Evolutionary conservation across 805 yeast species (phyloP).

Genomic region (Lipomyces japonicus): DNA sequence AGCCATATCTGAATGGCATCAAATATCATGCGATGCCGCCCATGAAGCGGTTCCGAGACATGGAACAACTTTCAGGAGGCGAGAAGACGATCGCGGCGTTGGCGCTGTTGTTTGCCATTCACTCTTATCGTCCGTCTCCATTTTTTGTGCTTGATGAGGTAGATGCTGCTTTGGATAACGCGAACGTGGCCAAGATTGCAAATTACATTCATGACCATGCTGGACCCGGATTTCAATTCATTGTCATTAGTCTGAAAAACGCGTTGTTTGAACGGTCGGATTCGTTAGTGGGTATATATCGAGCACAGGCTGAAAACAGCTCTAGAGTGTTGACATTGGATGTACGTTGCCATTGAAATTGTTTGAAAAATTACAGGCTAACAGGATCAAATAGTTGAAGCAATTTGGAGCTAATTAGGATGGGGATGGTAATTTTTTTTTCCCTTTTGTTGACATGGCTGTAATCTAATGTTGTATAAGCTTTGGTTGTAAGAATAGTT

Average conservation of each 20-base stretch:
- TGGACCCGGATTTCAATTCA: constrained; percentile 78
- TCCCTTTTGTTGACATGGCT: too few species aligned
- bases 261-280: constrained; percentile 83
- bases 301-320: constrained; percentile 70
- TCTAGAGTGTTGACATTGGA: constrained; percentile 73
- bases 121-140: constrained; percentile 88
- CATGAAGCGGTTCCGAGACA: constrained; percentile 83
- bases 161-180: constrained; percentile 94
- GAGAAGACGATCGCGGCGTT: constrained; percentile 96
- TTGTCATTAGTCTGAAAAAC: constrained; percentile 87
- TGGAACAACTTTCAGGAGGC: constrained; percentile 92
- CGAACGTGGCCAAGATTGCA: constrained; percentile 84
- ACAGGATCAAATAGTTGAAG: too few species aligned
- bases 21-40: constrained; percentile 96
- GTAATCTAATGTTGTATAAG: too few species aligned
- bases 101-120: constrained; percentile 86
- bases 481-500: too few species aligned
- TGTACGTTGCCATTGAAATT: constrained; percentile 42
- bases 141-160: constrained; percentile 94
- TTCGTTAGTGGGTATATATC: constrained; percentile 86
- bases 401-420: too few species aligned
- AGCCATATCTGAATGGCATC: constrained; percentile 78
- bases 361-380: too few species aligned
- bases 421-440: too few species aligned
- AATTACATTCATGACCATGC: constrained; percentile 72